phyloP scores from a whole-genome alignment of 768 basidiomycete species.

The Rhizopogon vesiculosus region DNA sequence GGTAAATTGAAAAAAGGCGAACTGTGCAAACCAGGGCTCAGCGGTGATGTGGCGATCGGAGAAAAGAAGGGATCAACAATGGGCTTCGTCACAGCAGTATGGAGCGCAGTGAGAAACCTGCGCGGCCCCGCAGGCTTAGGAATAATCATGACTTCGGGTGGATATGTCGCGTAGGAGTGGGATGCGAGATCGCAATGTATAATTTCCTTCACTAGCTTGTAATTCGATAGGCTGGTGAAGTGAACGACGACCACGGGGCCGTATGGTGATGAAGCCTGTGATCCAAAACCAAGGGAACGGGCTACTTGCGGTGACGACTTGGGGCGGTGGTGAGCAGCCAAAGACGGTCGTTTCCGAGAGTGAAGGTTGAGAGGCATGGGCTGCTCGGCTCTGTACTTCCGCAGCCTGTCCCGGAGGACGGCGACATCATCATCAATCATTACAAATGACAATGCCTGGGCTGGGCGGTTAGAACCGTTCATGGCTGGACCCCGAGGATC shows the following conservation, averaged over 20 bases:
- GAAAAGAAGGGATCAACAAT: slow-evolving; percentile 86
- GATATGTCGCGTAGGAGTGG: slow-evolving; percentile 40
- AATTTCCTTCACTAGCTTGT: slow-evolving; percentile 82
- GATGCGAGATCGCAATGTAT: slow-evolving; percentile 58
- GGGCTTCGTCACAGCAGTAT: slow-evolving; percentile 86
- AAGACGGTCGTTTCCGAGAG: slow-evolving; percentile 61
- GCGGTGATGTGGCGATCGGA: slow-evolving; percentile 92
- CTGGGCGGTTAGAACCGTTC: slow-evolving; percentile 20
- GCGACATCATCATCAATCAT: slow-evolving; percentile 92
- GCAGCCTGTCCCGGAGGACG: slow-evolving; percentile 71
- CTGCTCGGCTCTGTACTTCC: slow-evolving; percentile 58
- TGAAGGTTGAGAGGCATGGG: slow-evolving; percentile 33
- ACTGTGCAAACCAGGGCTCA: slow-evolving; percentile 60
- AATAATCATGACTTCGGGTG: slow-evolving; percentile 93
- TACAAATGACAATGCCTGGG: slow-evolving; percentile 53
- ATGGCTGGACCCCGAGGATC: slow-evolving; percentile 13
- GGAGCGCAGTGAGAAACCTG: slow-evolving; percentile 85
- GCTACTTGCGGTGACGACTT: slow-evolving; percentile 80
- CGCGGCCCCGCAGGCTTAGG: slow-evolving; percentile 97
- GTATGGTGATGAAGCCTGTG: slow-evolving; percentile 23
- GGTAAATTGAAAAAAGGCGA: slow-evolving; percentile 37
- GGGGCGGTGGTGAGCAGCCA: slow-evolving; percentile 64
- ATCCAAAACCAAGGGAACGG: slow-evolving; percentile 40
- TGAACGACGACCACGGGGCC: slow-evolving; percentile 58
- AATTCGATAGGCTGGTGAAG: slow-evolving; percentile 88